phyloP scores from a whole-genome alignment of 352 stramenopile species.

The Globisporangium emineosum region DNA sequence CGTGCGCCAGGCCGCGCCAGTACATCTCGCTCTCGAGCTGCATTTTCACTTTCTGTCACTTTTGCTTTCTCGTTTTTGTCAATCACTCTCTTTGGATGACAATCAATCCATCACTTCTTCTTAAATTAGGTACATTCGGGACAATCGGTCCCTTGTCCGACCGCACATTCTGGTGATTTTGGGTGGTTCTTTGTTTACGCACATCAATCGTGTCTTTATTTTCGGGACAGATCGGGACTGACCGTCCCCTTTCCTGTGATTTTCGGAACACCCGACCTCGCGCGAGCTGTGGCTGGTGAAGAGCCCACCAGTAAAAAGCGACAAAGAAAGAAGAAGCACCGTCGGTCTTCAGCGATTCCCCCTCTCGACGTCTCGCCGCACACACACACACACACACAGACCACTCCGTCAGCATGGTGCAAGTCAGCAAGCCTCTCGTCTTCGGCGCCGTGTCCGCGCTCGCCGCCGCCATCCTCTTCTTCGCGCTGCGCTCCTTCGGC shows the following conservation, averaged over 20 bases:
- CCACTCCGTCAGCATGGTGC: conserved; percentile 43
- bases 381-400: background rate
- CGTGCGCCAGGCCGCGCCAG: conserved; percentile 51
- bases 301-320: conserved; percentile 9
- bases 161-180: background rate
- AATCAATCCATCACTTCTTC: conserved; percentile 3
- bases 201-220: background rate
- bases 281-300: background rate
- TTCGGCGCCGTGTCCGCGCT: conserved; percentile 66
- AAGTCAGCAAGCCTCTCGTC: conserved; percentile 79
- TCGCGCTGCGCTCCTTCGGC: conserved; percentile 40
- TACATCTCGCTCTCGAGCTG: conserved; percentile 21
- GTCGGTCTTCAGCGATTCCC: background rate
- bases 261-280: background rate
- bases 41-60: background rate
- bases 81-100: background rate
- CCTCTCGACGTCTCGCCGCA: background rate
- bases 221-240: background rate
- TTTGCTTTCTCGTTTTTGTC: background rate
- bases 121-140: conserved; percentile 17
- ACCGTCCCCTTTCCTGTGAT: background rate
- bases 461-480: conserved; percentile 50
- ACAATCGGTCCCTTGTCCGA: background rate
- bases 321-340: conserved; percentile 12
- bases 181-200: background rate